Evolutionary conservation across 805 yeast species (phyloP).

Genomic region (Saccharomycopsis vini): DNA sequence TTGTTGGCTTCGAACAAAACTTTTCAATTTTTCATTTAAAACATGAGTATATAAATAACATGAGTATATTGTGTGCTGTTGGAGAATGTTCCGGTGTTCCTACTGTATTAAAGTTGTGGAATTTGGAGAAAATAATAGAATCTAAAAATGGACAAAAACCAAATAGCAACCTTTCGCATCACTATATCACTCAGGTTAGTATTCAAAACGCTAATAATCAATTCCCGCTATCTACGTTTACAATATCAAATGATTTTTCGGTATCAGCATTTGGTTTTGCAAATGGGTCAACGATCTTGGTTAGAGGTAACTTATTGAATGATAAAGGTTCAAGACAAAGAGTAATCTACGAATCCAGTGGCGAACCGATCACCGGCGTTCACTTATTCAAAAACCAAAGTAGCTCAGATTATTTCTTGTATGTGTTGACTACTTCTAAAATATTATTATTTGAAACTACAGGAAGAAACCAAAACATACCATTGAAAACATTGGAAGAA

Average conservation of each 20-base stretch:
- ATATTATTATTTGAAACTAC: conserved; percentile 65
- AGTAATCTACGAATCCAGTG: conserved; percentile 53
- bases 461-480: conserved; percentile 68
- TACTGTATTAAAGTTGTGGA: conserved; percentile 63
- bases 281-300: conserved; percentile 71
- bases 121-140: conserved; percentile 41
- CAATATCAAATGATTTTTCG: conserved; percentile 44
- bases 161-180: conserved; percentile 35
- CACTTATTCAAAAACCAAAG: conserved; percentile 34
- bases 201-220: conserved; percentile 68
- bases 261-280: conserved; percentile 72
- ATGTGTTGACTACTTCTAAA: conserved; percentile 66
- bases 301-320: conserved; percentile 79
- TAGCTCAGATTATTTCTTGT: conserved; percentile 32
- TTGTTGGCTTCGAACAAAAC: conserved; percentile 56
- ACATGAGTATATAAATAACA: conserved; percentile 32
- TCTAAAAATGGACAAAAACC: conserved; percentile 24
- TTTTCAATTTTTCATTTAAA: conserved; percentile 53
- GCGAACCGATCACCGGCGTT: conserved; percentile 76
- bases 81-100: conserved; percentile 73
- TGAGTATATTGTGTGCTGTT: conserved; percentile 52
- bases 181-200: conserved; percentile 41
- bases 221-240: conserved; percentile 58
- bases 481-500: conserved; percentile 38
- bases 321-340: conserved; percentile 90